A percentile compares a stretch with the other conserved stretches of the same genome.
phyloP scores from a whole-genome alignment of 169 alveolate genomes.

The Cryptosporidium baileyi region DNA sequence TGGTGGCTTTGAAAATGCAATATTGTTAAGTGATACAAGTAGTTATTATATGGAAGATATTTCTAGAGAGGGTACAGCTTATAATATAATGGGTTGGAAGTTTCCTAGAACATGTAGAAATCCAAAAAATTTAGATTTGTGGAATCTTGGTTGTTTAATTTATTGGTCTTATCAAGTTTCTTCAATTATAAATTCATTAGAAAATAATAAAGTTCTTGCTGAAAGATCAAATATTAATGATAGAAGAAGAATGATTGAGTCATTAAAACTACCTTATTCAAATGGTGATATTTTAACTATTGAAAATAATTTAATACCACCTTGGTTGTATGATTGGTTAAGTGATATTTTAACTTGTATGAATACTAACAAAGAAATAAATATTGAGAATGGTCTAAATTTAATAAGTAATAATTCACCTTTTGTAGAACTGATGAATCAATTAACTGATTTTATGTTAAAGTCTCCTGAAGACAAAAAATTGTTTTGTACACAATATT shows the following conservation, averaged over 20 bases:
- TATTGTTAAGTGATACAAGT: slow-evolving; percentile 4
- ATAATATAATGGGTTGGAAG: slow-evolving; percentile 64
- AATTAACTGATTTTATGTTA: slow-evolving; percentile 24
- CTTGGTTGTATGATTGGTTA: slow-evolving; percentile 52
- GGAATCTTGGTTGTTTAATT: slow-evolving; percentile 52
- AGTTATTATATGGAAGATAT: slow-evolving; percentile 41
- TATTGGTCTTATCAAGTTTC: slow-evolving; percentile 64
- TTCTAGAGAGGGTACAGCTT: slow-evolving; percentile 34
- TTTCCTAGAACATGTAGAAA: slow-evolving; percentile 22
- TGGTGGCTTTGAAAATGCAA: slow-evolving; percentile 50
- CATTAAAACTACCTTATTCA: slow-evolving; percentile 49
- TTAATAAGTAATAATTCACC: slow-evolving; percentile 40
- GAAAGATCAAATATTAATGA: not conserved
- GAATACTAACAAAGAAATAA: slow-evolving; percentile 19
- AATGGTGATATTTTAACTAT: slow-evolving; percentile 16
- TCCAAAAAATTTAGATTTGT: slow-evolving; percentile 38
- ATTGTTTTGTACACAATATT: slow-evolving; percentile 44
- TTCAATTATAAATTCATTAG: not conserved
- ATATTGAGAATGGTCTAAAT: slow-evolving; percentile 28
- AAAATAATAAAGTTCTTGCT: not conserved
- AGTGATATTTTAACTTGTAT: slow-evolving; percentile 34
- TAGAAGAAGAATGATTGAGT: not conserved
- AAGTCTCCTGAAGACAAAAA: slow-evolving; percentile 28
- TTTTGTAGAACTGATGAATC: slow-evolving; percentile 62
- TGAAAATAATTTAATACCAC: slow-evolving; percentile 31